These are phyloP conservation scores for Myriosclerotinia duriaeana DNA, from an alignment of 2,329 filamentous ascomycete species.

Conservation along the genomic window DNA sequence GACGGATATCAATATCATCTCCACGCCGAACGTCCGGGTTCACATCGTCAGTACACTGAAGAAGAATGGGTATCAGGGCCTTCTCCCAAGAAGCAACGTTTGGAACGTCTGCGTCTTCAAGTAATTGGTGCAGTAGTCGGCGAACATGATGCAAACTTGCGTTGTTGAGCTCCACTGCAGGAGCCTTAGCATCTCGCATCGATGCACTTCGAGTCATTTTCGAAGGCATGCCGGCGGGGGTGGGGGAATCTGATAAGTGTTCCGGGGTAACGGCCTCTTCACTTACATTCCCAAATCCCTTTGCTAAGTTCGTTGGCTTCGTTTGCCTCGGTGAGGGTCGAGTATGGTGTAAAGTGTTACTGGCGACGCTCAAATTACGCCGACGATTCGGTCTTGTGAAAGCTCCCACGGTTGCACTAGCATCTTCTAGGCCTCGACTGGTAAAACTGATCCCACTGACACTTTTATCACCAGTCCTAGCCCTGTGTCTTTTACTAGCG, in stretches of 20 bases:
- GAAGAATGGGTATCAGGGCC: slow-evolving; percentile 82
- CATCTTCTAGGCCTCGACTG: slow-evolving; percentile 65
- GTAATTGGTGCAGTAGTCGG: slow-evolving; percentile 77
- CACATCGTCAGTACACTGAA: slow-evolving; percentile 91
- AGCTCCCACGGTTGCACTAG: slow-evolving; percentile 56
- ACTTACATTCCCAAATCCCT: slow-evolving; percentile 42
- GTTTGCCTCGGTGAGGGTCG: slow-evolving; percentile 67
- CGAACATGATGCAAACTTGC: slow-evolving; percentile 87
- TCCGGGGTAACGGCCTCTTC: slow-evolving; percentile 35
- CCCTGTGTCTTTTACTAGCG: slow-evolving; percentile 71
- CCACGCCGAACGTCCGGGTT: slow-evolving; percentile 86
- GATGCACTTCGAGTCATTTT: slow-evolving; percentile 75
- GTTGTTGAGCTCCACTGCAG: slow-evolving; percentile 79
- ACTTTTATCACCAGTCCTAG: slow-evolving; percentile 71
- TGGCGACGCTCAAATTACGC: slow-evolving; percentile 82
- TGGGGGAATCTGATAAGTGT: slow-evolving; percentile 28
- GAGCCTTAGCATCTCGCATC: slow-evolving; percentile 70
- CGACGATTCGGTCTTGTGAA: slow-evolving; percentile 64
- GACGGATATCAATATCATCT: slow-evolving; percentile 94
- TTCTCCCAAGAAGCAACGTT: slow-evolving; percentile 81
- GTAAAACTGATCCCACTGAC: slow-evolving; percentile 68
- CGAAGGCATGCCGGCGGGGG: slow-evolving; percentile 39
- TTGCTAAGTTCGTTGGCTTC: slow-evolving; percentile 39
- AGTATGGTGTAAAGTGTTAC: slow-evolving; percentile 64
- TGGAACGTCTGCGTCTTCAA: slow-evolving; percentile 73